A percentile compares a stretch with the other conserved stretches of the same genome.
phyloP scores from a whole-genome alignment of 805 yeast species.

The Lipomyces chichibuensis region DNA sequence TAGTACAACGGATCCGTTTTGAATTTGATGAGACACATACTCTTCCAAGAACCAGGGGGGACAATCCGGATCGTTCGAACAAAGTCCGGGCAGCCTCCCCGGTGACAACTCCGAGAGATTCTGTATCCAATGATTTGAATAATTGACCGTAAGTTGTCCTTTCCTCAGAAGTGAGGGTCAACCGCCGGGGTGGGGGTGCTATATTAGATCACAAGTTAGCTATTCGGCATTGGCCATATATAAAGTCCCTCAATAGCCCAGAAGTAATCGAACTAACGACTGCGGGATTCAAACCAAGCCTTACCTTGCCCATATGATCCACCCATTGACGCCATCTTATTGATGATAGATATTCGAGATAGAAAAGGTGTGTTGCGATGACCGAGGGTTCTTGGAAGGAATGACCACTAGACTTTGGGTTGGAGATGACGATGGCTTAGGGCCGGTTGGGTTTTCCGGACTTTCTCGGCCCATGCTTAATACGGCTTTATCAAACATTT shows the following conservation, averaged over 20 bases:
- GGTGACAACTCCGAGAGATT: slow-evolving; percentile 76
- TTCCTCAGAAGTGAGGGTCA: slow-evolving; percentile 64
- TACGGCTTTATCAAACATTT: too few relatives aligned
- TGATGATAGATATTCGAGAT: neutral
- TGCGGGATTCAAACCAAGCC: neutral
- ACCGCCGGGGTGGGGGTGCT: slow-evolving; percentile 18
- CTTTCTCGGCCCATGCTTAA: too few relatives aligned
- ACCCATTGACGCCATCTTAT: slow-evolving; percentile 5
- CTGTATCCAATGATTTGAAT: slow-evolving; percentile 79
- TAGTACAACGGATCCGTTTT: too few relatives aligned
- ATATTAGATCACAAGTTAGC: neutral
- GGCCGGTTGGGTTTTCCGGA: too few relatives aligned
- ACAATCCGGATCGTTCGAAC: slow-evolving; percentile 81
- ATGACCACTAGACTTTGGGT: too few relatives aligned
- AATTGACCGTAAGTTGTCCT: slow-evolving; percentile 70
- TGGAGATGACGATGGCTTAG: too few relatives aligned
- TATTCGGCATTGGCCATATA: too few relatives aligned
- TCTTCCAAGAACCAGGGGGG: slow-evolving; percentile 77
- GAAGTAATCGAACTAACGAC: neutral
- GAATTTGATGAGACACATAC: slow-evolving; percentile 12
- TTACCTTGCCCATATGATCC: slow-evolving; percentile 10
- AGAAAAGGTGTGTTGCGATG: neutral
- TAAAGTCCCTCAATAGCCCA: neutral
- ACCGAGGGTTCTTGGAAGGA: too few relatives aligned
- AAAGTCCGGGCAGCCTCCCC: slow-evolving; percentile 85